Evolutionary conservation across 306 rosid species (phyloP), one percentile per base, ranked within the genome.

Genomic region (Trifolium fragiferum): DNA sequence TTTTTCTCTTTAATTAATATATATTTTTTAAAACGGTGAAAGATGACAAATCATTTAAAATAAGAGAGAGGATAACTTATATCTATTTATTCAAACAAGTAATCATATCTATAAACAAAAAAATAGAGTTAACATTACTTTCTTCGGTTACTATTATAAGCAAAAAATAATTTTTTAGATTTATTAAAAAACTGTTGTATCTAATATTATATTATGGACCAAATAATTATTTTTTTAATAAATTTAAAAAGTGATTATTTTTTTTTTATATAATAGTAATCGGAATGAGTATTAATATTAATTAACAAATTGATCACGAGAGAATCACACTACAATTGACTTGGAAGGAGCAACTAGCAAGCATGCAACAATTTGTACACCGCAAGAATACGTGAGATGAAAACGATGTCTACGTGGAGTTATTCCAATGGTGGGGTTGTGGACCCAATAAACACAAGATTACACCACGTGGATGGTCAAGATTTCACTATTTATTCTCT

Each of bases 371-470:
- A 54, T 20, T 64, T 64, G 15, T 30, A 40, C 66, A 60, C 66
- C 66, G 3, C 66, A 19, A 40, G 1, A 73, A 43, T 46, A 44
- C 25, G 51, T 35, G 65, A 21, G 40, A 64, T 30, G 57, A 59
- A 73, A 73, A 46, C 35, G 61, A 73, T 38, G 21, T 32, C 40
- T 40, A 63, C 18, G 71, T 74, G 40, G 63, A 35, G 33, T 4
- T 5, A 16, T 12, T 33, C 10, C 44, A 59, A 20, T 41, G 33
- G n/a, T 10, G 4, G 16, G 8, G 8, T 10, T 5, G 23, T 61
- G 21, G 61, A 2, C 59, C 46, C 21, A 43, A 0, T 10, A 15
- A 58, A 5, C 43, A 75, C 21, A 11, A 1, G 69, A 70, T 70
- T 9, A 1, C 6, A 20, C 49, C 76, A 78, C 47, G 66, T 60